Percentiles rank a stretch among this genome's conserved stretches.
phyloP scores from a whole-genome alignment of 2,329 filamentous ascomycete genomes.

The Penicillium decumbens region DNA sequence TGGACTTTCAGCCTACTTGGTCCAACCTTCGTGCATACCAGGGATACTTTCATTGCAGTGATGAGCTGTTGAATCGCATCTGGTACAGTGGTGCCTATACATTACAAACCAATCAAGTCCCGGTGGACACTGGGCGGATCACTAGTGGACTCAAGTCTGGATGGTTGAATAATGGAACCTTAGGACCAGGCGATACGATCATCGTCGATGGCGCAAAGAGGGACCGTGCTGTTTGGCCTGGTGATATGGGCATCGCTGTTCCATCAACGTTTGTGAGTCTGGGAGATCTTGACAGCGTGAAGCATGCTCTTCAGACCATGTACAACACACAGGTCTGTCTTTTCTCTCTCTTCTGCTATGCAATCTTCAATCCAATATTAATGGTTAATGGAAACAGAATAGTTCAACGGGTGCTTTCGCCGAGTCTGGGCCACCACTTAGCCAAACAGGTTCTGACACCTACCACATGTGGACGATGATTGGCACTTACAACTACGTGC shows the following conservation, averaged over 20 bases:
- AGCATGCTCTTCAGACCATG: constrained; percentile 47
- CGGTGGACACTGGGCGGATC: constrained; percentile 36
- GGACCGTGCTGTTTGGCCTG: constrained; percentile 45
- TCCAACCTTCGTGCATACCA: constrained; percentile 50
- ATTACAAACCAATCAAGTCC: constrained; percentile 45
- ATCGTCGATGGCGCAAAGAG: constrained; percentile 44
- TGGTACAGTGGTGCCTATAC: constrained; percentile 57
- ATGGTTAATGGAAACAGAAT: constrained; percentile 10
- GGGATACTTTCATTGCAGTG: constrained; percentile 51
- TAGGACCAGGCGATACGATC: constrained; percentile 41
- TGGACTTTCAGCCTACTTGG: constrained; percentile 50
- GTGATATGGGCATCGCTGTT: constrained; percentile 50
- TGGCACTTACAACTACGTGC: constrained; percentile 55
- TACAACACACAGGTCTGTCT: constrained; percentile 40
- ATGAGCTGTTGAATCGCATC: constrained; percentile 52
- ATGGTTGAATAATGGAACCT: constrained; percentile 40
- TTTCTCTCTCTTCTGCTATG: no score
- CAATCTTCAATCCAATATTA: no score
- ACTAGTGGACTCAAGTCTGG: constrained; percentile 27
- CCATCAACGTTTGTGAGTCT: constrained; percentile 43
- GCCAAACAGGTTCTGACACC: constrained; percentile 33
- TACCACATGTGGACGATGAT: constrained; percentile 53
- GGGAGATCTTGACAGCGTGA: constrained; percentile 46
- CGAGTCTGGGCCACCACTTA: constrained; percentile 35
- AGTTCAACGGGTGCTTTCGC: constrained; percentile 32